These are phyloP conservation scores for Xylariaceae sp. DNA, from an alignment of 2,329 filamentous ascomycete genomes.

Conservation along the genomic window DNA sequence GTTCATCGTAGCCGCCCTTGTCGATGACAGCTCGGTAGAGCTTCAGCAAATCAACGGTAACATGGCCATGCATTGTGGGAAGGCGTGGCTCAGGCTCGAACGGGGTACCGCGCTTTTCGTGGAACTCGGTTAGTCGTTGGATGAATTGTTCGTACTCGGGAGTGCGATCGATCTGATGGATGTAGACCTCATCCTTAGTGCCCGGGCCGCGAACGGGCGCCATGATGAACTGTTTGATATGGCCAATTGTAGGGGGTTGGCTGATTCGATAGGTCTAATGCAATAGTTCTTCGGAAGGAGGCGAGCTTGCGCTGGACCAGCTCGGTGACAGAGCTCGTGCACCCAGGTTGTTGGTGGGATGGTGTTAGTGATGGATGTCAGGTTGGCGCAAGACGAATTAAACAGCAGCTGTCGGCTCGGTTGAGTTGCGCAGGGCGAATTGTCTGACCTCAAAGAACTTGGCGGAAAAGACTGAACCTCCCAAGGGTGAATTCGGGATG, in stretches of 20 bases:
- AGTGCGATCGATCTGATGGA: constrained; percentile 50
- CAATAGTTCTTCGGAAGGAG: background rate
- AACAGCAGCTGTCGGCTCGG: background rate
- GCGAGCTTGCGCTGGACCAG: background rate
- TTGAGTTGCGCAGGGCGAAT: background rate
- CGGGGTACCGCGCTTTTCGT: constrained; percentile 71
- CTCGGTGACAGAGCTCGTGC: background rate
- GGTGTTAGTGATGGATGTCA: background rate
- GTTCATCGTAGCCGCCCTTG: constrained; percentile 80
- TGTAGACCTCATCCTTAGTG: constrained; percentile 23
- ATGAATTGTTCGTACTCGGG: constrained; percentile 78
- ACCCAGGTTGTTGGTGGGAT: background rate
- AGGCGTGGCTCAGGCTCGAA: constrained; percentile 68
- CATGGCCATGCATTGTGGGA: constrained; percentile 66
- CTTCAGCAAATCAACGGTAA: constrained; percentile 71
- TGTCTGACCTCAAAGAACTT: background rate
- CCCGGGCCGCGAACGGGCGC: constrained; percentile 24
- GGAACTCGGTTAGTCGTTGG: constrained; percentile 65
- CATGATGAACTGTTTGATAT: constrained; percentile 17
- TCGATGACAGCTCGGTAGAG: constrained; percentile 74
- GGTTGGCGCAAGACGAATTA: background rate
- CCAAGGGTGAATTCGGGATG: no score
- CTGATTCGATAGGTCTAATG: background rate
- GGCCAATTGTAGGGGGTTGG: background rate
- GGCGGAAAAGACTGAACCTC: no score